Evolutionary conservation across 352 stramenopile species (phyloP), one percentile per base, ranked within the genome.

Genomic region (Pythium sukuiense): DNA sequence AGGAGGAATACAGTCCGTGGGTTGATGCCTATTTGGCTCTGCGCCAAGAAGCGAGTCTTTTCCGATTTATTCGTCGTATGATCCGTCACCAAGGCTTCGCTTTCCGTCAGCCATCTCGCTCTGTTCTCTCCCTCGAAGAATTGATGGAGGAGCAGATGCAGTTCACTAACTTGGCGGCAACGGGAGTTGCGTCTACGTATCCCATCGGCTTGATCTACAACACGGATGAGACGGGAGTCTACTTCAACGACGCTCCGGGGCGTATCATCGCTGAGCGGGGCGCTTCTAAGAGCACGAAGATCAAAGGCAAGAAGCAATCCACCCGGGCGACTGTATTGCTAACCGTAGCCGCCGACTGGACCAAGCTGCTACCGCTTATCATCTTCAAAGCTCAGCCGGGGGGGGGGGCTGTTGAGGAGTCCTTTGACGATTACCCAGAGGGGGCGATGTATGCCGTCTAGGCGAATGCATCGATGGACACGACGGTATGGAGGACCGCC

Each of bases 261-360:
- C 50, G 41, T 18, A 74, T 77, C 39, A 62, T 71, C 37, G 55
- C 59, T 18, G 53, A 59, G 20, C 33, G 60, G 6, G 63, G 67
- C 5, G 49, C 27, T 1, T 45, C 55, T 12, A 67, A 67, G 20
- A 59, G 30, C 18, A 82, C 55, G 53, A 79, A 75, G 57, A 70
- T 68, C 63, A 74, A 79, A 53, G 58, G 61, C 32, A 74, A 73
- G 59, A 76, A 58, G 46, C 66, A 70, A 55, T 70, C 63, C 0
- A 49, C 60, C 18, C 48, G 63, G 7, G 68, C 56, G 0, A 72
- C 61, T 2, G 67, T 71, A 41, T 27, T 72, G 55, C 59, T 77
- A 4, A 57, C 57, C 0, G 48, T 71, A 2, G 54, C 59, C 13
- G 67, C 70, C 8, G 54, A 61, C 8, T 62, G 62, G 0, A 46